These are phyloP conservation scores for Trifolium subterraneum DNA, from an alignment of 306 rosid species.

Conservation along the genomic window DNA sequence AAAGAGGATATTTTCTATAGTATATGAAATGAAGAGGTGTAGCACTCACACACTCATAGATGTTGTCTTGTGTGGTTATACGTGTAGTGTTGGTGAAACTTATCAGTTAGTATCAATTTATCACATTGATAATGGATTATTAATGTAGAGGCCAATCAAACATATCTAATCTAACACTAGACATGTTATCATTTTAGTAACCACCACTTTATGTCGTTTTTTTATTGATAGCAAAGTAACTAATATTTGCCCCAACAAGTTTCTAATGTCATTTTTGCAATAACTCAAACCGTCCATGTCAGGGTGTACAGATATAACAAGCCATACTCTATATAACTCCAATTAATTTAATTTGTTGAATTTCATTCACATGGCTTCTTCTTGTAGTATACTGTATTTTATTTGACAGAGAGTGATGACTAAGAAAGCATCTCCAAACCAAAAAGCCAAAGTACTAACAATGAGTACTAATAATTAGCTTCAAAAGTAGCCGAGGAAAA, in stretches of 20 bases:
- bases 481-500: slow-evolving; percentile 25
- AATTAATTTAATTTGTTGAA: slow-evolving; percentile 5
- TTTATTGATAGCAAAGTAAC: slow-evolving; percentile 21
- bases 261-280: background rate
- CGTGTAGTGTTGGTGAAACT: slow-evolving; percentile 9
- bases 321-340: background rate
- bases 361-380: background rate
- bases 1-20: background rate
- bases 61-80: background rate
- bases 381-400: background rate
- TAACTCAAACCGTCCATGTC: background rate
- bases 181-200: slow-evolving; percentile 9
- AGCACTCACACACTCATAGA: background rate
- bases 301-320: slow-evolving; percentile 7
- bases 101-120: background rate
- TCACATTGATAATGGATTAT: slow-evolving; percentile 10
- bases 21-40: background rate
- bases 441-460: slow-evolving; percentile 6
- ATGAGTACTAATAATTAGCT: slow-evolving; percentile 5
- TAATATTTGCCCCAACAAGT: slow-evolving; percentile 3
- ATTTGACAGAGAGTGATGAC: background rate
- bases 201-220: slow-evolving; percentile 34
- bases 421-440: slow-evolving; percentile 32
- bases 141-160: slow-evolving; percentile 18
- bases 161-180: background rate